Conservation (phyloP, 179 eudicot species). For the Beta corolliflora region DNA sequence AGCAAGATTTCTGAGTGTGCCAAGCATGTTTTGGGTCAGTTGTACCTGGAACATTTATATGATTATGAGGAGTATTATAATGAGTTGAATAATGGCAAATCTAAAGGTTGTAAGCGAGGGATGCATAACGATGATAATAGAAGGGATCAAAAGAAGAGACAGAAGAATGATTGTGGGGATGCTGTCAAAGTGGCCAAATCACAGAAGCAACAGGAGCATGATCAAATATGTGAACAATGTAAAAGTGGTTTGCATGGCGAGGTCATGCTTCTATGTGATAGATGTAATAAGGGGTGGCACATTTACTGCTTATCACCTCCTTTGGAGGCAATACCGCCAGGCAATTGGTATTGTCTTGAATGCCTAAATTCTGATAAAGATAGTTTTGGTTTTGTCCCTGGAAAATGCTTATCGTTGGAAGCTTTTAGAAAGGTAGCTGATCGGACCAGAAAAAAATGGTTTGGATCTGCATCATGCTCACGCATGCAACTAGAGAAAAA, state of each 20-base stretch:
- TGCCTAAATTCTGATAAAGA: constrained; percentile 90
- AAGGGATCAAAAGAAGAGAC: constrained; percentile 53
- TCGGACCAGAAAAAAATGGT: constrained; percentile 91
- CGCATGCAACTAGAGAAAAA: constrained; percentile 80
- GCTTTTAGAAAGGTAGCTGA: constrained; percentile 86
- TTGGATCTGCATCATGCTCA: constrained; percentile 69
- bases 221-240: constrained; percentile 95
- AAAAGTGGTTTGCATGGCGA: constrained; percentile 96
- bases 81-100: constrained; percentile 51
- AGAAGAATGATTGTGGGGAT: constrained; percentile 64
- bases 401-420: constrained; percentile 71
- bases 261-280: constrained; percentile 93
- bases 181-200: constrained; percentile 44
- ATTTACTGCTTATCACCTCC: constrained; percentile 93
- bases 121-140: constrained; percentile 37
- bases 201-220: constrained; percentile 53
- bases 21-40: constrained; percentile 77
- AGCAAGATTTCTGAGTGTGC: constrained; percentile 77
- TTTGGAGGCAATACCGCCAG: constrained; percentile 69
- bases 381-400: constrained; percentile 94
- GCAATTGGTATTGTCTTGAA: constrained; percentile 98
- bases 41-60: constrained; percentile 79
- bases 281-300: constrained; percentile 99
- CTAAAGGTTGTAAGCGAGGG: constrained; percentile 49
- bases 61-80: constrained; percentile 79